Conservation (phyloP, 1,139 yeast genomes). For the Geotrichum siamense region DNA sequence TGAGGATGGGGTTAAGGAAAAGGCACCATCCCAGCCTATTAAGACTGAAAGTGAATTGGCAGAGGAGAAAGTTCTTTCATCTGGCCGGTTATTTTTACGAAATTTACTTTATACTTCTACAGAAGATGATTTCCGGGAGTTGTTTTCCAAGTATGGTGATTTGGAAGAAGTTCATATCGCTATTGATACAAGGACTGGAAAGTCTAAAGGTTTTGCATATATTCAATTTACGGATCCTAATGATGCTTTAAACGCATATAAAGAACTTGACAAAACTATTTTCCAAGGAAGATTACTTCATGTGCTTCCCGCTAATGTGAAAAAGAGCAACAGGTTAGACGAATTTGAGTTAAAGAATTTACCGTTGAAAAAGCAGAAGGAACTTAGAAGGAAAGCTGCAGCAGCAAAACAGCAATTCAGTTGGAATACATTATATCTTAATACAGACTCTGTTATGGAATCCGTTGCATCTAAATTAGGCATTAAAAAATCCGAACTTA, state of each 20-base stretch:
- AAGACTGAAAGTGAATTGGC: constrained; percentile 42
- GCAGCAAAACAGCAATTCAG: constrained; percentile 83
- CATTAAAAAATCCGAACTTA: constrained; percentile 68
- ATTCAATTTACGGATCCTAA: constrained; percentile 58
- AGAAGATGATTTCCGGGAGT: constrained; percentile 63
- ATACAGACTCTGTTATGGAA: constrained; percentile 83
- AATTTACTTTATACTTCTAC: constrained; percentile 75
- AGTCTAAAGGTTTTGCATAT: constrained; percentile 90
- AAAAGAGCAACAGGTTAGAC: constrained; percentile 69
- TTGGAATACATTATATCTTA: constrained; percentile 93
- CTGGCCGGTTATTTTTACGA: constrained; percentile 83
- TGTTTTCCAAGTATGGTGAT: constrained; percentile 46
- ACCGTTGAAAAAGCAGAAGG: constrained; percentile 87
- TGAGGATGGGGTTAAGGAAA: constrained; percentile 24
- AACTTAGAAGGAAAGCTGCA: constrained; percentile 71
- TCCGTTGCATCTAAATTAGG: constrained; percentile 85
- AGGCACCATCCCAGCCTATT: constrained; percentile 18
- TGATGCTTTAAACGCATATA: constrained; percentile 71
- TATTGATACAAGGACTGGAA: constrained; percentile 79
- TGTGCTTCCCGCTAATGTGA: constrained; percentile 76
- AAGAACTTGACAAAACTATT: constrained; percentile 72
- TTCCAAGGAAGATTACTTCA: constrained; percentile 93
- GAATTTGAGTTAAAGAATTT: constrained; percentile 85
- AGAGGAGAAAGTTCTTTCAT: constrained; percentile 48
- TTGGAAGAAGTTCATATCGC: constrained; percentile 71